A percentile compares a stretch with the other conserved stretches of the same genome.
Evolutionary conservation across 768 basidiomycete species (phyloP).

Genomic region (Grammothele lineata): DNA sequence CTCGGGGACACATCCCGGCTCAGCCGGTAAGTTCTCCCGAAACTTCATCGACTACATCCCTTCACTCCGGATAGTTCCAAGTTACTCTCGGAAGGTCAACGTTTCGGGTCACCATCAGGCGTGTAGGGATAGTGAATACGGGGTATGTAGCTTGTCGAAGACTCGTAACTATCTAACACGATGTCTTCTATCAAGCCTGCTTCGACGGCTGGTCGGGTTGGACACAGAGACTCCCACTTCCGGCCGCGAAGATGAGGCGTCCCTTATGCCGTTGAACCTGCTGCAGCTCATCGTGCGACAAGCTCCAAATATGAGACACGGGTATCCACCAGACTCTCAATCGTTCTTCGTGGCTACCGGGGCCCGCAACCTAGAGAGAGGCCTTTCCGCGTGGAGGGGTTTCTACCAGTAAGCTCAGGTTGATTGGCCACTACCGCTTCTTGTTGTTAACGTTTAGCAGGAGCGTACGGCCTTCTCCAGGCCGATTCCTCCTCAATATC

Average conservation of each 20-base stretch:
- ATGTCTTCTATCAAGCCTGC: too few species aligned
- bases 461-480: constrained; percentile 18
- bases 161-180: too few species aligned
- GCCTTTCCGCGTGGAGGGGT: constrained; percentile 12
- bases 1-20: background rate
- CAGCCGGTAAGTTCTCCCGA: background rate
- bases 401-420: constrained; percentile 23
- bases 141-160: too few species aligned
- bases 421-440: background rate
- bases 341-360: constrained; percentile 10
- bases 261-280: constrained; percentile 5
- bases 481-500: constrained; percentile 13
- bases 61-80: too few species aligned
- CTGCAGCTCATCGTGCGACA: constrained; percentile 20
- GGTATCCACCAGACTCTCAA: constrained; percentile 9
- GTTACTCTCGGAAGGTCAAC: too few species aligned
- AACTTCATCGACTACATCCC: too few species aligned
- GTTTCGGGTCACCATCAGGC: too few species aligned
- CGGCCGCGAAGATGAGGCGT: background rate
- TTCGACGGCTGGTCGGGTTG: too few species aligned
- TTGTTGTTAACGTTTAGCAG: background rate
- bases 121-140: too few species aligned
- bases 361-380: background rate
- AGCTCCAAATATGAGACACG: constrained; percentile 16
- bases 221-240: too few species aligned